Conservation (phyloP, 345 rosid species). For the Chamaenerion angustifolium region DNA sequence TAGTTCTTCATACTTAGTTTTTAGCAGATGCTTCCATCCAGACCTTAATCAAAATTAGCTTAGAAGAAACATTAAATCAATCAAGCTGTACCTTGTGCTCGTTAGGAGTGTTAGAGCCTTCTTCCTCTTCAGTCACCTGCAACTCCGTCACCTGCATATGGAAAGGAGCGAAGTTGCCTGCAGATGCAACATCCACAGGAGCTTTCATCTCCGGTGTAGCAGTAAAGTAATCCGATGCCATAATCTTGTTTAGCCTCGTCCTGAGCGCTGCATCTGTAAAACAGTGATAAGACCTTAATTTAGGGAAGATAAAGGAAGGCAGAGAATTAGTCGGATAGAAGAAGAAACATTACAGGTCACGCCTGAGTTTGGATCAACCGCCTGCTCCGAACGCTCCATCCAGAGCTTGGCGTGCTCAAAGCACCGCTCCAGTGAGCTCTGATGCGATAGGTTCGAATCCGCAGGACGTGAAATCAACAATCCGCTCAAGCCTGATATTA, state of each 20-base stretch:
- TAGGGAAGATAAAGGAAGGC: background rate
- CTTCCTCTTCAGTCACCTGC: slow-evolving; percentile 19
- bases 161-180: slow-evolving; percentile 45
- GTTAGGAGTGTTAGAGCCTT: slow-evolving; percentile 20
- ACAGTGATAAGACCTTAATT: background rate
- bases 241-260: slow-evolving; percentile 65
- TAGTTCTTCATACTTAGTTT: no score
- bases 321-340: background rate
- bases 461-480: slow-evolving; percentile 65
- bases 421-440: slow-evolving; percentile 63
- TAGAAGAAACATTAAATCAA: background rate
- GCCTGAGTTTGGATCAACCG: slow-evolving; percentile 35
- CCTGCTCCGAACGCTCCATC: slow-evolving; percentile 52
- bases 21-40: background rate
- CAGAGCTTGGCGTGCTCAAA: slow-evolving; percentile 62
- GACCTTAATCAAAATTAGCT: background rate
- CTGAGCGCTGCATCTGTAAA: slow-evolving; percentile 58
- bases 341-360: slow-evolving; percentile 42
- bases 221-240: slow-evolving; percentile 76
- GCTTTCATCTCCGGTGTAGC: slow-evolving; percentile 79
- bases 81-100: slow-evolving; percentile 29
- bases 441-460: slow-evolving; percentile 65
- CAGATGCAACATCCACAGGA: slow-evolving; percentile 68
- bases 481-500: slow-evolving; percentile 49
- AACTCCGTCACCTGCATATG: slow-evolving; percentile 35